Evolutionary conservation across 495 filamentous ascomycete species (phyloP), one percentile per base, ranked within the genome.

Genomic region (Daldinia grandis): DNA sequence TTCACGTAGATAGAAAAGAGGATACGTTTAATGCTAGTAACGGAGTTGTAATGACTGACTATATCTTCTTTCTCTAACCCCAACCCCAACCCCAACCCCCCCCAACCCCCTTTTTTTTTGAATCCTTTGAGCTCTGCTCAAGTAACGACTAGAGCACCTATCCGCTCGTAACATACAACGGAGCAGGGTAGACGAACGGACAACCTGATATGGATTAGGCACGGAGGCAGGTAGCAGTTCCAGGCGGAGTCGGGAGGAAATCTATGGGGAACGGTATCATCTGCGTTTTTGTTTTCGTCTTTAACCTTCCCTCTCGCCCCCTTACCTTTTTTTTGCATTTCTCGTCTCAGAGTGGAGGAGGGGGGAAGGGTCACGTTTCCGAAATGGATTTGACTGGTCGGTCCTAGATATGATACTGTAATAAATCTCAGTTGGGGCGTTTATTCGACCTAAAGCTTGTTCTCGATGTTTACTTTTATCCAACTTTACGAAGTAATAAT

Each of bases 1-100:
- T 2, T 30, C 49, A 14, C n/a, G 8, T 40, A 21, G 44, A 57
- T 33, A 4, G 25, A 37, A 35, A 10, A 15, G 58, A 62, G 25
- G 25, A 49, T 6, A 56, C 35, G 30, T 44, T 30, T 47, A 24
- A 33, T 56, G 30, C n/a, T 56, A 56, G 28, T 56, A 30, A 56
- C 30, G 30, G 30, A 56, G 14, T 56, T 56, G 53, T 56, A 56
- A 56, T 56, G 53, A 56, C 53, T 9, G 31, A 33, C 53, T 4
- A n/a, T 35, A 19, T 35, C 4, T 33, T 35, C 8, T 19, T 55
- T 33, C 7, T 30, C 40, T 21, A 21, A 44, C n/a, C n/a, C n/a
- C n/a, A n/a, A n/a, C n/a, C n/a, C n/a, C n/a, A n/a, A n/a, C n/a
- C n/a, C n/a, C n/a, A n/a, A n/a, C n/a, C n/a, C n/a, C n/a, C n/a